These are phyloP conservation scores for Colletotrichum brevisporum DNA, from an alignment of 2,329 filamentous ascomycete species.

Conservation along the genomic window DNA sequence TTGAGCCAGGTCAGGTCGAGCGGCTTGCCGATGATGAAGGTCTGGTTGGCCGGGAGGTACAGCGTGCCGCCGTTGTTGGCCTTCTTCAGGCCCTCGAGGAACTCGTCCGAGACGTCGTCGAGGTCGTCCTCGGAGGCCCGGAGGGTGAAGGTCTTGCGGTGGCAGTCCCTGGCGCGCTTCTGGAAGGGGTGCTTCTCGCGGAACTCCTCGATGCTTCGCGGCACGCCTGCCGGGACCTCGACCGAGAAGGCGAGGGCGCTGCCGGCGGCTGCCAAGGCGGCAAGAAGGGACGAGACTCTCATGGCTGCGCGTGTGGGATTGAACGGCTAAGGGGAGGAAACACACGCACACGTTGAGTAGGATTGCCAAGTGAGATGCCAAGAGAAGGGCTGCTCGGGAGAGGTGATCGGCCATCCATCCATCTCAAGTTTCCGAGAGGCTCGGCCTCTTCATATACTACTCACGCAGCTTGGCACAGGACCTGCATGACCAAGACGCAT, in stretches of 20 bases:
- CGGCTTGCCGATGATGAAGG: constrained; percentile 73
- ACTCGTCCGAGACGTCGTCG: constrained; percentile 47
- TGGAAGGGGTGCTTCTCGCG: constrained; percentile 65
- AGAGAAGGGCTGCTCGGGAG: constrained; percentile 28
- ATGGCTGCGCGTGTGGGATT: constrained; percentile 36
- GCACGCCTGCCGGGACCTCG: constrained; percentile 42
- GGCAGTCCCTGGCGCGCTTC: constrained; percentile 50
- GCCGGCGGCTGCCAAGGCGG: constrained; percentile 40
- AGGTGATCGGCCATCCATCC: constrained; percentile 29
- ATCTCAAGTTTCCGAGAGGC: constrained; percentile 12
- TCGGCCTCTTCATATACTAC: constrained; percentile 38
- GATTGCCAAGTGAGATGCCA: constrained; percentile 29
- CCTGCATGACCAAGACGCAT: constrained; percentile 31
- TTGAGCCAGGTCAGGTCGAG: constrained; percentile 74
- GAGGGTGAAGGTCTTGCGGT: constrained; percentile 35
- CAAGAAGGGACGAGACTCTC: constrained; percentile 42
- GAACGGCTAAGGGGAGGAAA: neutral
- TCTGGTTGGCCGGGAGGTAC: constrained; percentile 65
- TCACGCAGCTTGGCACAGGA: constrained; percentile 27
- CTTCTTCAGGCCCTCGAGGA: constrained; percentile 53
- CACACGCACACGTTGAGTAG: constrained; percentile 10
- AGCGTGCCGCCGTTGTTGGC: constrained; percentile 74
- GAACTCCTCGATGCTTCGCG: constrained; percentile 45
- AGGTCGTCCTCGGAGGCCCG: constrained; percentile 59
- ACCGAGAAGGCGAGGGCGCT: constrained; percentile 33